Base-by-base conservation (phyloP, 2,329 filamentous ascomycete genomes). In the Fusarium buxicola region DNA sequence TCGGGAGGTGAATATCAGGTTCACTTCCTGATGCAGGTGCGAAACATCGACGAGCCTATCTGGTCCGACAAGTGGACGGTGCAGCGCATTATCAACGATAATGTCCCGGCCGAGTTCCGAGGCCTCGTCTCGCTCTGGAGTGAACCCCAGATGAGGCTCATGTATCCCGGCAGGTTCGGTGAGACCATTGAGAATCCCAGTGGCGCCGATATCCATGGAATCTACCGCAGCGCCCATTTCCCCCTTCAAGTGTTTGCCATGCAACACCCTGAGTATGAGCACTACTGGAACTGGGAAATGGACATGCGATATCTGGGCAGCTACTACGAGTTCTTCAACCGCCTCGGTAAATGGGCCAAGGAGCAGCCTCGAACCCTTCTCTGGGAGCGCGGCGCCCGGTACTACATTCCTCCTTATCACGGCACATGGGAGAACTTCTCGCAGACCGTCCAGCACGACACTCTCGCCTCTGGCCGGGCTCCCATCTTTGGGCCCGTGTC, bases 1-100 rank as follows among this genome's bases (percentile, higher is more conserved):
- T 94, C 91, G 0, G 92, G 92, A 28, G 91, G 90, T 41, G 92
- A 96, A 73, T 96, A 95, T 69, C 84, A 85, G 5, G 83, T 96
- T 4, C 92, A 95, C 74, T 92, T 97, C 72, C 81, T 96, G 31
- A 84, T 96, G 34, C 92, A 96, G 66, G 91, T 96, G 65, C 92
- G 92, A 69, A 90, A 96, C 74, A 85, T 90, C 66, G 86, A 91
- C 69, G 79, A 89, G 36, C 91, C 90, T 39, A 92, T 96, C 66
- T 96, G 91, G 90, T 87, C 91, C 1, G 92, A 95, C 69, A 86
- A 90, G 15, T 82, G 85, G 28, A 89, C 88, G 0, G 92, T 92
- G 56, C 85, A 92, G 66, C 82, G 84, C 13, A 85, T 94, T 69
- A 80, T 96, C 72, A 83, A 87, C 72, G 78, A 85, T 71, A 82